These are phyloP conservation scores for Candida ovalis DNA, from an alignment of 805 yeast genomes.

Conservation along the genomic window DNA sequence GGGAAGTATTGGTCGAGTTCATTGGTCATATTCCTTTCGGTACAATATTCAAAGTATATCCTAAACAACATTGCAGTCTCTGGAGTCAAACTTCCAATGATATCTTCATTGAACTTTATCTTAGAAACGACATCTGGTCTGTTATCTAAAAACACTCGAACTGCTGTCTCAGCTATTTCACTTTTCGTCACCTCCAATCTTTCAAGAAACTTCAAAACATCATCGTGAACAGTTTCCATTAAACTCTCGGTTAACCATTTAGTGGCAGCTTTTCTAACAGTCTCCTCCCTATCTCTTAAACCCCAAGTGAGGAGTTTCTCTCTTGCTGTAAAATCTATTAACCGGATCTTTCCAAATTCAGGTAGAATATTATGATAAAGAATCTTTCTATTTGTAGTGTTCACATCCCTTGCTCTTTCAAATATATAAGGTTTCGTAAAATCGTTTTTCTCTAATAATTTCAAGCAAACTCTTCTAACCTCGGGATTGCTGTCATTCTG, in stretches of 20 bases:
- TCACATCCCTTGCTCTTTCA: constrained; percentile 80
- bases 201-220: constrained; percentile 68
- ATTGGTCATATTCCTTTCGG: constrained; percentile 45
- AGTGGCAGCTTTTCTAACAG: constrained; percentile 68
- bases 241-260: constrained; percentile 68
- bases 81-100: constrained; percentile 68
- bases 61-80: constrained; percentile 74
- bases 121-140: constrained; percentile 61
- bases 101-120: constrained; percentile 56
- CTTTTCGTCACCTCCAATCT: constrained; percentile 67
- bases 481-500: constrained; percentile 83
- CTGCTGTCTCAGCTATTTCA: constrained; percentile 61
- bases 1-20: constrained; percentile 69
- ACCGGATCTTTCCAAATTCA: constrained; percentile 57
- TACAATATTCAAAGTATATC: constrained; percentile 62
- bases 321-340: constrained; percentile 50
- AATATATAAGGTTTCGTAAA: constrained; percentile 55
- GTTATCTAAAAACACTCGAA: constrained; percentile 56
- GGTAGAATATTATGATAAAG: constrained; percentile 67
- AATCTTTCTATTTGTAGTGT: constrained; percentile 64
- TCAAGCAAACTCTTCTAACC: constrained; percentile 79
- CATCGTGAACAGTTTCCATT: constrained; percentile 66
- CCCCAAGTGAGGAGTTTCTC: constrained; percentile 81
- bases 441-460: constrained; percentile 57
- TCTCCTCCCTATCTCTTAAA: constrained; percentile 74